A percentile compares a stretch with the other conserved stretches of the same genome.
Conservation (phyloP, 495 filamentous ascomycete genomes). For the Penicillium pulvis region DNA sequence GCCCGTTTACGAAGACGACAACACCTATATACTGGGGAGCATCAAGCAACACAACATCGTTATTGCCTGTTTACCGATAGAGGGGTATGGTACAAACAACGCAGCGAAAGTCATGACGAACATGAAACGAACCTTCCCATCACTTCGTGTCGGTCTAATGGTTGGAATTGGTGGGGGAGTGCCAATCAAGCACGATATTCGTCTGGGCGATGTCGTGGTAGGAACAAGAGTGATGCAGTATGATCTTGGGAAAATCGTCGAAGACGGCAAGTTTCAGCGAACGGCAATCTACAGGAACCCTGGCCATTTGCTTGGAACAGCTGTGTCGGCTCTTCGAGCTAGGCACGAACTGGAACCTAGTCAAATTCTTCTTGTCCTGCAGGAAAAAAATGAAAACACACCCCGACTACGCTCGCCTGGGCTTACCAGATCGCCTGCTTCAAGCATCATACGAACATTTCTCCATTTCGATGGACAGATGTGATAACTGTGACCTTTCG, state of each 20-base stretch:
- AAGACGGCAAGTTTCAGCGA: conserved; percentile 14
- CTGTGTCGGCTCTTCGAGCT: conserved; percentile 25
- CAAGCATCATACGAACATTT: conserved; percentile 19
- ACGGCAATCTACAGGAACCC: conserved; percentile 19
- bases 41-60: conserved; percentile 48
- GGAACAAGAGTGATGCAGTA: conserved; percentile 45
- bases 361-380: conserved; percentile 26
- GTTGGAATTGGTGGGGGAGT: conserved; percentile 36
- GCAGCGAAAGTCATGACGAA: conserved; percentile 23
- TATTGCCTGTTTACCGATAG: conserved; percentile 43
- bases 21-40: conserved; percentile 31
- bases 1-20: conserved; percentile 24
- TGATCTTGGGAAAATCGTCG: conserved; percentile 40
- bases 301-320: conserved; percentile 13
- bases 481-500: conserved; percentile 16
- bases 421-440: conserved; percentile 24
- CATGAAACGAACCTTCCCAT: conserved; percentile 25
- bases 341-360: conserved; percentile 21
- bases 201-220: conserved; percentile 37
- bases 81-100: conserved; percentile 23
- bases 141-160: conserved; percentile 35
- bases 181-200: conserved; percentile 25
- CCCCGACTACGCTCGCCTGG: conserved; percentile 14
- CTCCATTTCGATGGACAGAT: conserved; percentile 1
- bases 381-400: conserved; percentile 22